These are phyloP conservation scores for Citrullus mucosospermus DNA, from an alignment of 306 rosid genomes.

Conservation along the genomic window DNA sequence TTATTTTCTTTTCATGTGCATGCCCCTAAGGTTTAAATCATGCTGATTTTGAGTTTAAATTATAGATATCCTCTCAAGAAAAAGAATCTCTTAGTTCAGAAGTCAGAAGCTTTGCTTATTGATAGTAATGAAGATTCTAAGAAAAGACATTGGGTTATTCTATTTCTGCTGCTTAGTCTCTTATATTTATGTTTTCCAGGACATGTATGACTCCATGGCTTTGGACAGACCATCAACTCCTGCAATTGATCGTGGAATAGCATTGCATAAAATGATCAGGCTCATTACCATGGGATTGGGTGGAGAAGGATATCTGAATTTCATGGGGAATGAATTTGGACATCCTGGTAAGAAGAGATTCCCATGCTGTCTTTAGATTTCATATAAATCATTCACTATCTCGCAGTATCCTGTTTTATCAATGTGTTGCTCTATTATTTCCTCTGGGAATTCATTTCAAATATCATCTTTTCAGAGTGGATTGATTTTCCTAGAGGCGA, in stretches of 20 bases:
- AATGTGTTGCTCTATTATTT: not conserved
- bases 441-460: not conserved
- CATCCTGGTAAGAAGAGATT: slow-evolving; percentile 75
- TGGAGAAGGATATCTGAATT: slow-evolving; percentile 95
- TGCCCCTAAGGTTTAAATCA: not conserved
- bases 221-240: slow-evolving; percentile 80
- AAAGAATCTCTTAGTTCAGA: not conserved
- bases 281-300: slow-evolving; percentile 90
- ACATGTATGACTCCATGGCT: slow-evolving; percentile 96
- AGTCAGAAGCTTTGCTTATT: not conserved
- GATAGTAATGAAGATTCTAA: not conserved
- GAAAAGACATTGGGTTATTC: not conserved
- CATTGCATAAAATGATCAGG: slow-evolving; percentile 97
- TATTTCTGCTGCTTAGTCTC: slow-evolving; percentile 3
- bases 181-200: slow-evolving; percentile 40
- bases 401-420: not conserved
- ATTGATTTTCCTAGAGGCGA: slow-evolving; percentile 93
- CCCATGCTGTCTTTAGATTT: slow-evolving; percentile 6
- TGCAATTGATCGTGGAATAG: slow-evolving; percentile 81
- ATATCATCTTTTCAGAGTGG: slow-evolving; percentile 59
- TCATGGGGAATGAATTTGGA: slow-evolving; percentile 99
- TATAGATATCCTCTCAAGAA: not conserved
- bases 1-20: not conserved
- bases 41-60: not conserved
- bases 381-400: not conserved